Evolutionary conservation across 2,329 filamentous ascomycete genomes (phyloP), one percentile per base, ranked within the genome.

Genomic region (Huntiella decipiens): DNA sequence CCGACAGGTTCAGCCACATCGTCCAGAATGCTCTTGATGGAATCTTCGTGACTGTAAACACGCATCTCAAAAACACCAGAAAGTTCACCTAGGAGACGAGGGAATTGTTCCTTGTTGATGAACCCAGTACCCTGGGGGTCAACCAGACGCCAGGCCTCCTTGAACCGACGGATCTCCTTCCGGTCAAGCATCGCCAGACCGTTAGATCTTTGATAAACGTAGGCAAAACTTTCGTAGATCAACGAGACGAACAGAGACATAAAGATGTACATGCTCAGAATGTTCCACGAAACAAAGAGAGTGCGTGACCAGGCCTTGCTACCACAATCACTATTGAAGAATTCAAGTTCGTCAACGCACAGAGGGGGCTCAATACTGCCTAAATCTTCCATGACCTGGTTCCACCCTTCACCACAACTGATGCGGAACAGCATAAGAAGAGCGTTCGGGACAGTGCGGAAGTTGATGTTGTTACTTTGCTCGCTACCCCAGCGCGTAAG

Each of bases 211-310:
- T 98, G 92, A 60, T 96, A 98, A 52, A 98, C 91, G 57, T 98
- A 98, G 60, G 86, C 94, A 70, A 98, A 98, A 63, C 87, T 96
- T 66, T 98, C 91, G 64, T 92, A 98, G 54, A 98, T 98, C 59
- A 98, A 77, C 42, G 91, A 98, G 49, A 98, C 88, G 61, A 98
- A 98, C 58, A 98, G 66, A 57, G 88, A 95, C 57, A 96, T 88
- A 57, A 98, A 98, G 56, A 98, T 93, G 64, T 98, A 98, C 91
- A 98, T 98, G 81, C 88, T 96, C 62, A 98, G 73, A 56, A 98
- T 88, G 66, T 98, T 98, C 91, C 91, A 98, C 4, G 81, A 76
- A 48, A 96, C 86, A 65, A 98, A 98, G 7, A 98, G 68, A 32
- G 78, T 75, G 44, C 86, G 73, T 5, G 91, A 86, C 86, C 91